Evolutionary conservation across 2,329 filamentous ascomycete genomes (phyloP).

Genomic region (Penicillium capsulatum): DNA sequence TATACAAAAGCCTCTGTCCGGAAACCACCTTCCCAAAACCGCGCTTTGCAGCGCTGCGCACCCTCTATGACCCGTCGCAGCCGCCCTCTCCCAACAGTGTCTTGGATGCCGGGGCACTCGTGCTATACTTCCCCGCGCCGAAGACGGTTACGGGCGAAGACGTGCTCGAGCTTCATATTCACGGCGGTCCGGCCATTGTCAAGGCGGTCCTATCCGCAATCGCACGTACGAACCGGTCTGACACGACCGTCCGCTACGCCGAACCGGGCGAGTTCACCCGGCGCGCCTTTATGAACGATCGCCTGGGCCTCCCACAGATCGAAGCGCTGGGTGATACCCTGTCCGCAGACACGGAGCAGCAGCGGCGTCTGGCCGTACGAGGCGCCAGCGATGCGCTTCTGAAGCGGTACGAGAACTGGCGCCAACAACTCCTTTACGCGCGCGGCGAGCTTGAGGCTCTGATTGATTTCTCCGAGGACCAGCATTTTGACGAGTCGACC

Average conservation of each 20-base stretch:
- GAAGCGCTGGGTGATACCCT: conserved; percentile 61
- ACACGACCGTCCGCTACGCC: conserved; percentile 67
- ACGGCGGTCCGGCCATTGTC: conserved; percentile 84
- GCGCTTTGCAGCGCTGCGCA: conserved; percentile 67
- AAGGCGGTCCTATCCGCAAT: conserved; percentile 80
- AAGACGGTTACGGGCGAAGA: conserved; percentile 88
- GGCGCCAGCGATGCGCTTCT: conserved; percentile 68
- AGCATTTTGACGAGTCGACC: conserved; percentile 90
- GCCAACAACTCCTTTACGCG: conserved; percentile 69
- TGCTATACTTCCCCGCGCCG: conserved; percentile 78
- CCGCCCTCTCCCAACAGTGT: conserved; percentile 41
- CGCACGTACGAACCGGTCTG: conserved; percentile 38
- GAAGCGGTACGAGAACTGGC: conserved; percentile 77
- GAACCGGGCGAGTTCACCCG: conserved; percentile 94
- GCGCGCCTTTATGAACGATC: conserved; percentile 81
- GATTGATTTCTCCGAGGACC: conserved; percentile 96
- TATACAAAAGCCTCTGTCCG: conserved; percentile 63
- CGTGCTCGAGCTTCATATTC: conserved; percentile 87
- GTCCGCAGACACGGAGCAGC: conserved; percentile 77
- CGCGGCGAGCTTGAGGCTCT: conserved; percentile 89
- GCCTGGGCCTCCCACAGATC: conserved; percentile 80
- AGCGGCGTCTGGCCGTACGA: conserved; percentile 78
- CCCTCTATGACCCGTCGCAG: conserved; percentile 59
- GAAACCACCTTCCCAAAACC: conserved; percentile 52
- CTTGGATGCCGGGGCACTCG: conserved; percentile 72